phyloP scores from a whole-genome alignment of 129 eudicot genomes.

The Flaveria ramosissima region DNA sequence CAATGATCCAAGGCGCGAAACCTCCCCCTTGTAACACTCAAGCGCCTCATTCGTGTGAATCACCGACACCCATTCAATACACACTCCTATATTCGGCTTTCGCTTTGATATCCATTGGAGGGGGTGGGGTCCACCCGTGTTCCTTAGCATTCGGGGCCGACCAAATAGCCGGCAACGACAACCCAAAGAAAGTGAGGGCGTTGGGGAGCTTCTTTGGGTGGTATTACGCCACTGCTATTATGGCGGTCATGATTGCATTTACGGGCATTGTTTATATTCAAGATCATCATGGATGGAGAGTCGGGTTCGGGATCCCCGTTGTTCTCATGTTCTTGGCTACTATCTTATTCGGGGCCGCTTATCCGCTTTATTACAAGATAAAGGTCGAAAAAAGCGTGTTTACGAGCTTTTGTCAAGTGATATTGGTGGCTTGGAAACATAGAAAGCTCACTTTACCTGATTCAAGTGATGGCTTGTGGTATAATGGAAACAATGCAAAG shows the following conservation, averaged over 20 bases:
- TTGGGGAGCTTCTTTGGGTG: slow-evolving; percentile 70
- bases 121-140: slow-evolving; percentile 82
- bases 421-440: slow-evolving; percentile 32
- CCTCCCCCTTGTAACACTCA: slow-evolving; percentile 51
- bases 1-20: slow-evolving; percentile 56
- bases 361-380: slow-evolving; percentile 57
- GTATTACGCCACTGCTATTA: slow-evolving; percentile 64
- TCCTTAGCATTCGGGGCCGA: slow-evolving; percentile 93
- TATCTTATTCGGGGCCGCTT: slow-evolving; percentile 56
- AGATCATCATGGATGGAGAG: slow-evolving; percentile 76
- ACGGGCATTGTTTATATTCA: slow-evolving; percentile 80
- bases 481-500: slow-evolving; percentile 37
- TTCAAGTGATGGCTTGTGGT: slow-evolving; percentile 27
- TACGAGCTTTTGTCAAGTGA: slow-evolving; percentile 42
- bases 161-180: slow-evolving; percentile 55
- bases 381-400: slow-evolving; percentile 47
- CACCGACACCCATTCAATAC: slow-evolving; percentile 53
- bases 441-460: slow-evolving; percentile 24
- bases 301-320: slow-evolving; percentile 82
- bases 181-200: slow-evolving; percentile 45
- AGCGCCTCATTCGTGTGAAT: slow-evolving; percentile 38
- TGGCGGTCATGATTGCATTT: slow-evolving; percentile 60
- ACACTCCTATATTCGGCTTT: slow-evolving; percentile 53
- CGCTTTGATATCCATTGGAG: slow-evolving; percentile 76
- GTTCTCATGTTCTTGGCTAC: slow-evolving; percentile 66